phyloP scores from a whole-genome alignment of 108 stramenopile species.

The Aurantiochytrium sp. region DNA sequence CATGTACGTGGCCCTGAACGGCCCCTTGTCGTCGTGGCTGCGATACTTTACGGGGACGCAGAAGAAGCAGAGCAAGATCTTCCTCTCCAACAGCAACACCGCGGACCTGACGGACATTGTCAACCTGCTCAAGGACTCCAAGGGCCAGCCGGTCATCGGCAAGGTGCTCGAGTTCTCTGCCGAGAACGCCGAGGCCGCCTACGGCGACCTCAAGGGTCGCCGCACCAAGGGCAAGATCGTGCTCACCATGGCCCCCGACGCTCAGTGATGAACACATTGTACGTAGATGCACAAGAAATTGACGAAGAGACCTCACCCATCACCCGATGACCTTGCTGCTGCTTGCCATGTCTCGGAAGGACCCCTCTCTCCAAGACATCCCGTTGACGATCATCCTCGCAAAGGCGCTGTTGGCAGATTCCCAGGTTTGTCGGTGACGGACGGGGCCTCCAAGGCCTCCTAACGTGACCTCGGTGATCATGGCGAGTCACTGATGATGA shows the following conservation, averaged over 20 bases:
- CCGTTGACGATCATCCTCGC: no score
- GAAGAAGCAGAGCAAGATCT: not conserved
- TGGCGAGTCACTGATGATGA: no score
- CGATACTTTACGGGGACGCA: not conserved
- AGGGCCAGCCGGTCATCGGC: not conserved
- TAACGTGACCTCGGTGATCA: no score
- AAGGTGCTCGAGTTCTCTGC: not conserved
- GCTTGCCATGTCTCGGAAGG: no score
- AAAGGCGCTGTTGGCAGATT: no score
- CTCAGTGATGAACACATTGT: no score
- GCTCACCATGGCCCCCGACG: not conserved
- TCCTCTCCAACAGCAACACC: not conserved
- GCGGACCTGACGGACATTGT: not conserved
- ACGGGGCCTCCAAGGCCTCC: no score
- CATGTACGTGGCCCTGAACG: constrained; percentile 15
- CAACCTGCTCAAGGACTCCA: not conserved
- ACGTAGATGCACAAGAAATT: no score
- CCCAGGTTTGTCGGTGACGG: no score
- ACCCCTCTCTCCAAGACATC: no score
- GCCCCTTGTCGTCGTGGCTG: not conserved
- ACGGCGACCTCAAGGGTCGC: not conserved
- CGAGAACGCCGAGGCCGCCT: not conserved
- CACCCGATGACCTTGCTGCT: no score
- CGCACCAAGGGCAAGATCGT: constrained; percentile 25
- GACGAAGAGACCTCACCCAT: no score